Conservation (phyloP, 2,329 filamentous ascomycete species). For the Colletotrichum melonis region DNA sequence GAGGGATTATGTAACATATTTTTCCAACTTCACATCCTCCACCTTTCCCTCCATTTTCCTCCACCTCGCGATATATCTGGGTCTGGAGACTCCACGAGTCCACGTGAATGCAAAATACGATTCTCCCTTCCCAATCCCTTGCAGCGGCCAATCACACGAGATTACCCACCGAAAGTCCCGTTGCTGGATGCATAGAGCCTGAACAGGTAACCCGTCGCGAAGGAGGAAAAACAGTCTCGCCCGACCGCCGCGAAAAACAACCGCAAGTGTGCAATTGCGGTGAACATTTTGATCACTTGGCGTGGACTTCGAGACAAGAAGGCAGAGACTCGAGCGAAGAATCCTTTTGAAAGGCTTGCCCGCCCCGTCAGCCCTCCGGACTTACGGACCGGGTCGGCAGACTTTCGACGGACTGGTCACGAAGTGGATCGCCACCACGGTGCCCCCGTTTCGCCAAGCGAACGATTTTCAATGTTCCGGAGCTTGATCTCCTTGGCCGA, state of each 20-base stretch:
- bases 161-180: not conserved
- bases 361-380: not conserved
- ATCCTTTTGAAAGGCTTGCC: not conserved
- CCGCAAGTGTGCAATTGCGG: not conserved
- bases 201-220: constrained; percentile 1
- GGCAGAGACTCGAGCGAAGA: not conserved
- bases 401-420: not conserved
- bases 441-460: not conserved
- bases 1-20: constrained; percentile 10
- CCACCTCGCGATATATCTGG: not conserved
- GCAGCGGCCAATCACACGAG: not conserved
- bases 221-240: not conserved
- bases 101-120: constrained; percentile 1
- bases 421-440: not conserved
- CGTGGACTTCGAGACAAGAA: no score
- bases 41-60: not conserved
- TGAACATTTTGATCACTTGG: not conserved
- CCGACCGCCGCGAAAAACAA: not conserved
- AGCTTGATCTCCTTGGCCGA: constrained; percentile 1
- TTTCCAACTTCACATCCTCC: not conserved
- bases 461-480: not conserved
- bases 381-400: not conserved
- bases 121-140: not conserved
- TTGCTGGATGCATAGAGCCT: not conserved
- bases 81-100: not conserved